A percentile compares a stretch with the other conserved stretches of the same genome.
Evolutionary conservation across 2,329 filamentous ascomycete genomes (phyloP).

Genomic region (Zasmidium citrigriseum): DNA sequence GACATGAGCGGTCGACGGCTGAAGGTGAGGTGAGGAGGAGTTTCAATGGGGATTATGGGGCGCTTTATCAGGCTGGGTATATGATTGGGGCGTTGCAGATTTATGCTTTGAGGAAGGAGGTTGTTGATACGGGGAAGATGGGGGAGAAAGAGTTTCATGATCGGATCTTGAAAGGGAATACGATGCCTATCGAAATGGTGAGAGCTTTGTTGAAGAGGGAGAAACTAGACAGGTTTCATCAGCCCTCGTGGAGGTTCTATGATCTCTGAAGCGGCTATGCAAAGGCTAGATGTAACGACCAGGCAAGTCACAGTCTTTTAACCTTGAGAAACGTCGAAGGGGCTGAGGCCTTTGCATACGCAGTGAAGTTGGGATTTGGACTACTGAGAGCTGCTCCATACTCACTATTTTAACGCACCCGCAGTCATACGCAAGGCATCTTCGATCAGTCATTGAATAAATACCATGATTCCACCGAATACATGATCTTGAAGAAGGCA

Average conservation of each 20-base stretch:
- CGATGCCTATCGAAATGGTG: constrained; percentile 58
- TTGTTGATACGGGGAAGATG: constrained; percentile 42
- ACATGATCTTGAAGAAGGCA: too few relatives aligned
- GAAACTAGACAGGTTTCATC: constrained; percentile 33
- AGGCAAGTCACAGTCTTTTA: too few relatives aligned
- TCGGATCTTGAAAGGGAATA: constrained; percentile 51
- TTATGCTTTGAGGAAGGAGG: constrained; percentile 52
- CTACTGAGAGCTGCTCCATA: too few relatives aligned
- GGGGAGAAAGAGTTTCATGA: constrained; percentile 60
- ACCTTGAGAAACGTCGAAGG: too few relatives aligned
- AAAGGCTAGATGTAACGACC: too few relatives aligned
- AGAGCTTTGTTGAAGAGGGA: constrained; percentile 50
- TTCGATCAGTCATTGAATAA: too few relatives aligned
- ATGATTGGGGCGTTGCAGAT: constrained; percentile 62
- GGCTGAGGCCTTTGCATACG: too few relatives aligned
- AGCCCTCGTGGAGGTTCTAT: constrained; percentile 15
- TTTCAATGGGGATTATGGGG: constrained; percentile 57
- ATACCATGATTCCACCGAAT: too few relatives aligned
- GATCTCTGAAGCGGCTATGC: constrained; percentile 5
- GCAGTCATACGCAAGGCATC: too few relatives aligned
- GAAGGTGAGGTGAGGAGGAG: constrained; percentile 62
- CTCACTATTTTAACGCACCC: too few relatives aligned
- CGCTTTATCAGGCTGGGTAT: constrained; percentile 62
- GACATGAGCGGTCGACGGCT: constrained; percentile 60
- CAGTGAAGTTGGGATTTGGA: too few relatives aligned